These are phyloP conservation scores for Funneliformis mosseae DNA, from an alignment of 192 early-diverging fungal genomes.

Conservation along the genomic window DNA sequence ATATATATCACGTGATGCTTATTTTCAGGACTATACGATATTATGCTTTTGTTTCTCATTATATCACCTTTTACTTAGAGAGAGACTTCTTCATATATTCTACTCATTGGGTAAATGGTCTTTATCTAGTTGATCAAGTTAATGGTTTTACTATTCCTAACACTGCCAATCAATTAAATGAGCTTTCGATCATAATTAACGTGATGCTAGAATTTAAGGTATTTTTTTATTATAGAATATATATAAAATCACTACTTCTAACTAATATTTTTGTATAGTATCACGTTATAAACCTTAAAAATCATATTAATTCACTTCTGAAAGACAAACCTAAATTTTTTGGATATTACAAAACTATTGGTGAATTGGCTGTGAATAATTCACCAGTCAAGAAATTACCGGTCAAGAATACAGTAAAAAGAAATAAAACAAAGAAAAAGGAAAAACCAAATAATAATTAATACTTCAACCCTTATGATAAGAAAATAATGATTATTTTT, in stretches of 20 bases:
- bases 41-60: background rate
- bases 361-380: background rate
- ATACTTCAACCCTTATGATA: too few relatives aligned
- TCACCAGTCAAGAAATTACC: background rate
- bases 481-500: too few relatives aligned
- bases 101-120: slow-evolving; percentile 15
- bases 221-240: background rate
- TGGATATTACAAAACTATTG: background rate
- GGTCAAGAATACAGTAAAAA: too few relatives aligned
- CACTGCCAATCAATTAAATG: slow-evolving; percentile 7
- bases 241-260: background rate
- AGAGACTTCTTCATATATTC: slow-evolving; percentile 17
- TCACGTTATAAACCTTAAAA: background rate
- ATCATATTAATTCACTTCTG: slow-evolving; percentile 13
- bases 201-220: slow-evolving; percentile 8
- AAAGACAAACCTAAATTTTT: background rate
- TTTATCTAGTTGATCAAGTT: slow-evolving; percentile 26
- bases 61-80: background rate
- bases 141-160: slow-evolving; percentile 7
- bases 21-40: background rate
- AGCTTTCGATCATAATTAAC: slow-evolving; percentile 9
- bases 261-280: slow-evolving; percentile 1
- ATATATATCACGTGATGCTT: too few relatives aligned
- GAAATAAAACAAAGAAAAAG: too few relatives aligned
- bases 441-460: too few relatives aligned